Percentiles rank a stretch among this genome's conserved stretches.
These are phyloP conservation scores for Circinella umbellata DNA, from an alignment of 371 early-diverging fungal genomes.

Conservation along the genomic window DNA sequence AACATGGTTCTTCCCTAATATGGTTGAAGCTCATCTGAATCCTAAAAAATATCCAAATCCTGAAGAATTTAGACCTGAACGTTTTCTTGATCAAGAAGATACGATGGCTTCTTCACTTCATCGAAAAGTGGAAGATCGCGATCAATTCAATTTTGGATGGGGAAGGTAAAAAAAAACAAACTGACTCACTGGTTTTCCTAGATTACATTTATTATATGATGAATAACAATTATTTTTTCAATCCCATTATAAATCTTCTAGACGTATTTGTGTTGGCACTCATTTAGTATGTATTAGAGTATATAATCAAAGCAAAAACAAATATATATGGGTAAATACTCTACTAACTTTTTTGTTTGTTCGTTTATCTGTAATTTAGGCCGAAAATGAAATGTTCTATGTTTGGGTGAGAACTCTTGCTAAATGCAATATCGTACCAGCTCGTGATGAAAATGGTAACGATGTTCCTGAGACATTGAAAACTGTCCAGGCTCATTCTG, in stretches of 20 bases:
- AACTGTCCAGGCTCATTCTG: neutral
- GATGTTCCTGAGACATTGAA: neutral
- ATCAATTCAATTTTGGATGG: constrained; percentile 15
- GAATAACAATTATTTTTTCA: neutral
- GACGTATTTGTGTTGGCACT: constrained; percentile 11
- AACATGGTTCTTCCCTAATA: constrained; percentile 24
- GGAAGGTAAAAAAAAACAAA: constrained; percentile 6
- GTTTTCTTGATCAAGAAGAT: constrained; percentile 15
- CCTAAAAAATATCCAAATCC: constrained; percentile 13
- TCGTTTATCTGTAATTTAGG: neutral
- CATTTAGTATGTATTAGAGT: constrained; percentile 13
- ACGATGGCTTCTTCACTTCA: constrained; percentile 10
- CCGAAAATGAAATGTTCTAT: constrained; percentile 7
- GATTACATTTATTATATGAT: neutral
- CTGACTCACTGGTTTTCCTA: neutral
- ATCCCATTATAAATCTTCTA: neutral
- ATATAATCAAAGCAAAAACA: neutral
- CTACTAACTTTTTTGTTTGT: neutral
- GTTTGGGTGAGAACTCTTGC: neutral
- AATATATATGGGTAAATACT: neutral
- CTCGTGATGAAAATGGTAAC: neutral
- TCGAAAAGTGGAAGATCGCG: constrained; percentile 11
- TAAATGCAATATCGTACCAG: constrained; percentile 4
- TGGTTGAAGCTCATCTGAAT: constrained; percentile 18
- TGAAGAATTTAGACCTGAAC: constrained; percentile 24